Percentiles rank a stretch among this genome's conserved stretches.
These are phyloP conservation scores for Candida dajiaensis DNA, from an alignment of 805 yeast species.

Conservation along the genomic window DNA sequence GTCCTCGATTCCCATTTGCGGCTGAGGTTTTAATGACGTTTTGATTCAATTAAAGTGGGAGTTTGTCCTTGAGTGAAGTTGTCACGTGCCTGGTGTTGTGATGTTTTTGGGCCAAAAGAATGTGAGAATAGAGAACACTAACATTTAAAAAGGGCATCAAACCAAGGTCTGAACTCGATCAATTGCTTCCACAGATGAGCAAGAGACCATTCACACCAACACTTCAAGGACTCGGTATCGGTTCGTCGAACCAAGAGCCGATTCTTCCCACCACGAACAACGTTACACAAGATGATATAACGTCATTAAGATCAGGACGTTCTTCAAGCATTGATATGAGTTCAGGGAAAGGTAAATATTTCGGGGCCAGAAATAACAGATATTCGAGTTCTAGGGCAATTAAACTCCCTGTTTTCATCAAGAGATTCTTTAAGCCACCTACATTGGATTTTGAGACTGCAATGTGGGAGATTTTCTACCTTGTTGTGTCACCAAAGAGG, in stretches of 20 bases:
- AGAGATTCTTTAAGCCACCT: constrained; percentile 60
- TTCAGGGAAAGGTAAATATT: constrained; percentile 1
- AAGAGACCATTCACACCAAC: constrained; percentile 1
- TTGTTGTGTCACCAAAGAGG: constrained; percentile 69
- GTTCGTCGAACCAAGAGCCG: constrained; percentile 1
- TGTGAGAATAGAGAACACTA: no score
- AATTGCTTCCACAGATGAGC: no score
- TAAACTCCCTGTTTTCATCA: constrained; percentile 29
- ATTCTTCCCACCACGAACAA: constrained; percentile 18
- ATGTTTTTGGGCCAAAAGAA: no score
- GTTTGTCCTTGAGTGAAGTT: no score
- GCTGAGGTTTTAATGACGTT: no score
- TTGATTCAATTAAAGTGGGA: no score
- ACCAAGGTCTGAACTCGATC: no score
- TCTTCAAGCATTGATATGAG: no score
- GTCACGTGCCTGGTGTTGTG: no score
- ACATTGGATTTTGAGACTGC: constrained; percentile 91
- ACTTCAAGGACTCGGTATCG: constrained; percentile 1
- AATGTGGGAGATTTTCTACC: constrained; percentile 79
- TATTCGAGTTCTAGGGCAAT: not conserved
- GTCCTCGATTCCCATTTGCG: no score
- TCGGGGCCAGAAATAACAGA: constrained; percentile 7
- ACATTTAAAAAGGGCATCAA: no score
- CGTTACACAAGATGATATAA: constrained; percentile 15
- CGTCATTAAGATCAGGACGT: constrained; percentile 21